phyloP scores from a whole-genome alignment of 2,329 filamentous ascomycete species.

The Raffaelea ambrosiae region DNA sequence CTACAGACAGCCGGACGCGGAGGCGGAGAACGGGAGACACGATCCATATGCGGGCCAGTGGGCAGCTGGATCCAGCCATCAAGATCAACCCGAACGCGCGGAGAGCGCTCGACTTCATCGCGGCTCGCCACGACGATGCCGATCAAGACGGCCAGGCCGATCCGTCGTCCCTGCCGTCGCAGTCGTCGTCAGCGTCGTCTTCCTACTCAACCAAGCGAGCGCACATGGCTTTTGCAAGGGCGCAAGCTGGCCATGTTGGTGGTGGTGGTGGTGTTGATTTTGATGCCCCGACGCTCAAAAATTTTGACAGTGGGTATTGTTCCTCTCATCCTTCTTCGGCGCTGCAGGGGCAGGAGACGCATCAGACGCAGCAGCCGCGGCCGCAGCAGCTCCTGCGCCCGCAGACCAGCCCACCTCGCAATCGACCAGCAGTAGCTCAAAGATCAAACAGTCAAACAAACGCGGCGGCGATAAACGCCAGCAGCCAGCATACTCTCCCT shows the following conservation, averaged over 20 bases:
- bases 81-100: constrained; percentile 37
- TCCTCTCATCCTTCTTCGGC: constrained; percentile 1
- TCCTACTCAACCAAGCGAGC: constrained; percentile 5
- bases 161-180: constrained; percentile 5
- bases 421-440: constrained; percentile 32
- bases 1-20: not conserved
- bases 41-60: not conserved
- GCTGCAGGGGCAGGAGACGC: not conserved
- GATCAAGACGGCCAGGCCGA: not conserved
- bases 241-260: not conserved
- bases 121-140: constrained; percentile 28
- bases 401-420: constrained; percentile 45
- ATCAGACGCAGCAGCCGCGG: constrained; percentile 2
- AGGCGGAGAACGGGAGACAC: not conserved
- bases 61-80: constrained; percentile 6
- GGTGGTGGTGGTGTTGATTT: constrained; percentile 19
- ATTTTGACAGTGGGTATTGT: constrained; percentile 20
- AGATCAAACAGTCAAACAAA: constrained; percentile 41
- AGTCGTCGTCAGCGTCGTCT: not conserved
- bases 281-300: constrained; percentile 24
- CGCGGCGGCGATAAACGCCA: constrained; percentile 31
- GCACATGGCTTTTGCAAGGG: not conserved
- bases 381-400: constrained; percentile 29
- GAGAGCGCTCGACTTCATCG: constrained; percentile 41
- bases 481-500: too few relatives aligned